A percentile compares a stretch with the other conserved stretches of the same genome.
phyloP scores from a whole-genome alignment of 1,284 basidiomycete genomes.

The Microbotryum intermedium region DNA sequence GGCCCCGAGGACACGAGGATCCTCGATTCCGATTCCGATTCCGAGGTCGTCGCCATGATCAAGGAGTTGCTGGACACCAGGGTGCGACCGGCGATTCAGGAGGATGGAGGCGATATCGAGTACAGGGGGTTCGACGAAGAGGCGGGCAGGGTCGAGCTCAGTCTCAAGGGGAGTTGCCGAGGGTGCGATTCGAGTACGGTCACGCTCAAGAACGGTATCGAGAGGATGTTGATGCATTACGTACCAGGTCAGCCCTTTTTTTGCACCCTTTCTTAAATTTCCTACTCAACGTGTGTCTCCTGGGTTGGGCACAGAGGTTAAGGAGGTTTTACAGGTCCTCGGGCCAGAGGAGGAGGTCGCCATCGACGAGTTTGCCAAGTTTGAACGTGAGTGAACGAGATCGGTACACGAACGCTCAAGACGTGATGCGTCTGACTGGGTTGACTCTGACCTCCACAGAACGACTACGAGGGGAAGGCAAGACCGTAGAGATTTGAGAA shows the following conservation, averaged over 20 bases:
- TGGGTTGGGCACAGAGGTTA: slow-evolving; percentile 60
- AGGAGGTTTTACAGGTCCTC: slow-evolving; percentile 74
- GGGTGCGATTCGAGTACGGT: slow-evolving; percentile 89
- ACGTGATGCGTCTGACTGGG: too few species aligned
- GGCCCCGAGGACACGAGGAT: slow-evolving; percentile 93
- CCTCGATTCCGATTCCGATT: slow-evolving; percentile 87
- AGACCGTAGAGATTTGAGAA: slow-evolving; percentile 21
- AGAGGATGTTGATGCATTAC: slow-evolving; percentile 98
- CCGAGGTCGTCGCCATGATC: slow-evolving; percentile 98
- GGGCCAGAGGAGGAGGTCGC: slow-evolving; percentile 86
- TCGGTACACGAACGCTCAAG: too few species aligned
- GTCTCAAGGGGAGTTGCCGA: slow-evolving; percentile 90
- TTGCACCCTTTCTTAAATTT: background rate
- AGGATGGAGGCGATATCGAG: slow-evolving; percentile 68
- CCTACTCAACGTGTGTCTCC: background rate
- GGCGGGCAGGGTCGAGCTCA: slow-evolving; percentile 56
- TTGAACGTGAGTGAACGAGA: slow-evolving; percentile 48
- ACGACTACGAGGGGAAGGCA: slow-evolving; percentile 25
- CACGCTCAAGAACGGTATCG: slow-evolving; percentile 85
- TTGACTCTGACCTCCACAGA: background rate
- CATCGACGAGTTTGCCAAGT: slow-evolving; percentile 80
- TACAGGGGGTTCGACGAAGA: slow-evolving; percentile 48
- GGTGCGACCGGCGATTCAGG: slow-evolving; percentile 92
- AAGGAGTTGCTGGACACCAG: slow-evolving; percentile 94
- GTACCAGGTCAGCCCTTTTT: slow-evolving; percentile 47